Evolutionary conservation across 768 basidiomycete species (phyloP), one percentile per base, ranked within the genome.

Genomic region (Leccinum fibrillosum): DNA sequence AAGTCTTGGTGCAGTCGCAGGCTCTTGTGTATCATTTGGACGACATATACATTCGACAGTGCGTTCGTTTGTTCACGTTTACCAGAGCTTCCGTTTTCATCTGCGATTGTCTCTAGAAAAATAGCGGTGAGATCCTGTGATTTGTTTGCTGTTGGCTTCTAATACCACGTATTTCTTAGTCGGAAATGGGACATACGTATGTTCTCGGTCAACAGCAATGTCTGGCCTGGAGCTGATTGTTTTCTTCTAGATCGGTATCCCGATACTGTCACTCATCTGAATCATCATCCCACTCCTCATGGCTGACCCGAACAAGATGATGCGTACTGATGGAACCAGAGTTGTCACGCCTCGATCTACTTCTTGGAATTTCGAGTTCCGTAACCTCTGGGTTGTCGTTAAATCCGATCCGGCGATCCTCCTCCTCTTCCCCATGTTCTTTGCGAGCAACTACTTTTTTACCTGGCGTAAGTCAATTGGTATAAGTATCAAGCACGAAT

Each of bases 381-480:
- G 78, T 59, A 85, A 86, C 4, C 79, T 92, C n/a, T 90, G 80
- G 75, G 59, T 86, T 45, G 81, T 85, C 0, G 72, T 92, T 47
- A 78, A 74, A 52, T 86, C 81, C 10, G 90, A 92, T 64, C 88
- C 88, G 0, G 76, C 81, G 72, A 84, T 93, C 61, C 60, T 90
- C 17, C 75, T 89, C 5, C 81, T 91, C 28, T 88, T 92, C 76
- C 90, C 90, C 23, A 88, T 91, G 85, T 90, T 91, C 74, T 83
- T 90, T 57, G 82, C 86, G 8, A 86, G 84, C 47, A 90, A 90
- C 70, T 90, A 86, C 85, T 90, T 90, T 74, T 90, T 89, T 66
- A 86, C 89, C 5, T 91, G 87, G 86, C 88, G 88, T 88, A 59
- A 53, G 65, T 64, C 19, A 5, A 1, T 11, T 73, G 1, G 11